Evolutionary conservation across 148 eudicot genomes (phyloP), one percentile per base, ranked within the genome.

Genomic region (Dianthus caryophyllus): DNA sequence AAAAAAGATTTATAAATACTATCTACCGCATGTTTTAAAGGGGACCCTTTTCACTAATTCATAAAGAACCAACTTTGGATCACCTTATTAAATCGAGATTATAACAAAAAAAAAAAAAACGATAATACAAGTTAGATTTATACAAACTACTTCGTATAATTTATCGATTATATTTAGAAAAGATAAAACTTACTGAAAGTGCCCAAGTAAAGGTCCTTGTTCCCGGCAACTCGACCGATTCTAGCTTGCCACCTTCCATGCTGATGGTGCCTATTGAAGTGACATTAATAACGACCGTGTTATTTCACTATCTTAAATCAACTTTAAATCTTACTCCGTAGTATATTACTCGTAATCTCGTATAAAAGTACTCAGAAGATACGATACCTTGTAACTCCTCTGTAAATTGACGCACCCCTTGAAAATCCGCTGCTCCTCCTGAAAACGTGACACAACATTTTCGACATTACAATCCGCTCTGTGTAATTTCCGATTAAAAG

Each of bases 201-300:
- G 71, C 98, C 98, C 0, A 93, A 77, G 68, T 93, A 93, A 52
- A 93, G 92, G 72, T 93, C 97, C 59, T 92, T 92, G 83, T 92
- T 92, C 36, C 97, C 97, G 0, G 97, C 97, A 36, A 89, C 97
- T 47, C 98, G 81, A 43, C 98, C 98, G 27, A 93, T 93, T 69
- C 98, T 78, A 64, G 98, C 98, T 76, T 93, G 98, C 98, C 98
- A 93, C 36, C 98, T 79, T 57, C 98, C 98, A 69, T 93, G 98
- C 66, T 93, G 98, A 79, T 93, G 98, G 71, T 93, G 98, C 67
- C 98, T 93, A 56, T n/a, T 71, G 46, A 46, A 18, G 18, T 14
- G 6, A 48, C 10, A 56, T 64, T 25, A 48, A 49, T 27, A 30
- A 30, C 15, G 4, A 60, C 15, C 17, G n/a, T n/a, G n/a, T n/a